phyloP scores from a whole-genome alignment of 495 filamentous ascomycete genomes.

The Pyrenula aspistea region DNA sequence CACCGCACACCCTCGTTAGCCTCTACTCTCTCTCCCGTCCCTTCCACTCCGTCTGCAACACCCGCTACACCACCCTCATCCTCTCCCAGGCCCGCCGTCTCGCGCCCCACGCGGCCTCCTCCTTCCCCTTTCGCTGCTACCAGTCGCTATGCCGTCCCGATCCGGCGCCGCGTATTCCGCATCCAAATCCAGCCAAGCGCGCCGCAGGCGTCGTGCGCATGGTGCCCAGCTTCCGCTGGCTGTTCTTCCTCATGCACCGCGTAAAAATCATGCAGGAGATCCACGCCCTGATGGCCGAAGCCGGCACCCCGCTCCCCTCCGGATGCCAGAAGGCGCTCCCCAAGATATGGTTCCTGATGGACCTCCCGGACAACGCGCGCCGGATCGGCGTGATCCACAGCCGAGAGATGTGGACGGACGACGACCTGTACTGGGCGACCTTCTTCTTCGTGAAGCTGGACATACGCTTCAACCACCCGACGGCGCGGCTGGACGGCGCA shows the following conservation, averaged over 20 bases:
- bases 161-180: conserved; percentile 19
- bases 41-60: conserved; percentile 41
- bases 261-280: conserved; percentile 40
- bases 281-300: conserved; percentile 31
- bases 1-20: conserved; percentile 32
- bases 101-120: conserved; percentile 27
- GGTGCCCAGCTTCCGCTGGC: conserved; percentile 38
- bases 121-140: conserved; percentile 43
- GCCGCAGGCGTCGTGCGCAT: conserved; percentile 11
- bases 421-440: conserved; percentile 39
- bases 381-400: conserved; percentile 39
- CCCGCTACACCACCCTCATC: conserved; percentile 25
- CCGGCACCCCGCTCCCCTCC: conserved; percentile 38
- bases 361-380: conserved; percentile 34
- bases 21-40: conserved; percentile 44
- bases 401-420: conserved; percentile 30
- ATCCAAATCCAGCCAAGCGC: conserved; percentile 3
- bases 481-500: conserved; percentile 20
- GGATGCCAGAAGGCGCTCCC: conserved; percentile 29
- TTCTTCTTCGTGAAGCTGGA: conserved; percentile 52
- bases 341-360: conserved; percentile 59
- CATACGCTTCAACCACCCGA: conserved; percentile 42
- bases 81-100: conserved; percentile 24
- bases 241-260: conserved; percentile 38
- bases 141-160: conserved; percentile 34